A percentile compares a stretch with the other conserved stretches of the same genome.
Evolutionary conservation across 164 flowering plant species (phyloP).

Genomic region (Magnolia sinica): DNA sequence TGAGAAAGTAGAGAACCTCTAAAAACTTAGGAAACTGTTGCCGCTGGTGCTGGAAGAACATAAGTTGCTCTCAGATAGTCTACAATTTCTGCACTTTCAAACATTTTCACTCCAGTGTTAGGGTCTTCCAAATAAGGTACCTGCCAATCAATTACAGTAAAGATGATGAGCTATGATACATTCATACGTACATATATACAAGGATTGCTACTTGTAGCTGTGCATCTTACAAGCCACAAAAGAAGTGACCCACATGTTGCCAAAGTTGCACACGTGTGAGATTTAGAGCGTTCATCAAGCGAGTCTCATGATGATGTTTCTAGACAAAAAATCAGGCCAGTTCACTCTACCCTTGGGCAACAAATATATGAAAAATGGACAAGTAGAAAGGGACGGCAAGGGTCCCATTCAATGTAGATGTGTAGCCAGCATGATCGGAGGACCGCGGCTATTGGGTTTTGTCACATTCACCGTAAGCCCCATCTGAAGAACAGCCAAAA

Average conservation of each 20-base stretch:
- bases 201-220: no score
- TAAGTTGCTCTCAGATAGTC: slow-evolving; percentile 84
- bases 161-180: no score
- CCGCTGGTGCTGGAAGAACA: slow-evolving; percentile 34
- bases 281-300: background rate
- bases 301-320: background rate
- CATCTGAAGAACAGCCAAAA: background rate
- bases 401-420: background rate
- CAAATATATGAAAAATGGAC: background rate
- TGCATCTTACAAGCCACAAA: no score
- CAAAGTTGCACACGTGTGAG: no score
- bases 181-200: no score
- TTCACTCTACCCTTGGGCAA: background rate
- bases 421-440: background rate
- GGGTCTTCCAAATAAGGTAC: slow-evolving; percentile 91
- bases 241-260: no score
- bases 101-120: slow-evolving; percentile 88
- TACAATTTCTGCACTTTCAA: slow-evolving; percentile 93
- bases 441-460: background rate
- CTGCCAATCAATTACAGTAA: slow-evolving; percentile 28
- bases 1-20: background rate
- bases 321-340: background rate
- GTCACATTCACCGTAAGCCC: background rate
- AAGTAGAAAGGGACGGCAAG: background rate
- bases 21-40: background rate